phyloP scores from a whole-genome alignment of 2,329 filamentous ascomycete species.

The Colletotrichum sp. region DNA sequence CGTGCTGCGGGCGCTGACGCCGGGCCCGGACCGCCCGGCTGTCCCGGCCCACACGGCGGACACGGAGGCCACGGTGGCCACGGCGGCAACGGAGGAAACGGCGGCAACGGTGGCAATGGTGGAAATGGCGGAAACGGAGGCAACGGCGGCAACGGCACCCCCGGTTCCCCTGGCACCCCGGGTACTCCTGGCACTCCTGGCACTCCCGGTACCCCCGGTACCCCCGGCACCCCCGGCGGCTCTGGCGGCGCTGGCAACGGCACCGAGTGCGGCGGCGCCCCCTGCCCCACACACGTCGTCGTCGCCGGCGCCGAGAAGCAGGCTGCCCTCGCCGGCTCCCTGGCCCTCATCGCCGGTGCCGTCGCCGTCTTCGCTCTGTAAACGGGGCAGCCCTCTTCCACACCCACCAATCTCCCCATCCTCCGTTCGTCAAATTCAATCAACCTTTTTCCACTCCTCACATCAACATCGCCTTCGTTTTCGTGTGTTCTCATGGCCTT shows the following conservation, averaged over 20 bases:
- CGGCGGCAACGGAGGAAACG: not conserved
- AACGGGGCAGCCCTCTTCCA: not conserved
- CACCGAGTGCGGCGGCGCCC: not conserved
- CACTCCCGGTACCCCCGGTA: not conserved
- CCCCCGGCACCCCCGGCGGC: not conserved
- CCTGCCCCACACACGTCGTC: not conserved
- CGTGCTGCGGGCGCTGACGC: too few species aligned
- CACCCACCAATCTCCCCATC: not conserved
- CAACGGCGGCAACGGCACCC: not conserved
- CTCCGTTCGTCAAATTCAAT: not conserved
- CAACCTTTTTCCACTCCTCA: not conserved
- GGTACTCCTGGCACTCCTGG: not conserved
- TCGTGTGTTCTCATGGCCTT: not conserved
- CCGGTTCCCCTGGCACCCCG: not conserved
- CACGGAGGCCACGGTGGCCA: not conserved
- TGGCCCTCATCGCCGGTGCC: slow-evolving; percentile 5
- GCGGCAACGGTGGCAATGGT: not conserved
- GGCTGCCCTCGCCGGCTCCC: not conserved
- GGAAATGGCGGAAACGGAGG: not conserved
- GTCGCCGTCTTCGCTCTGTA: slow-evolving; percentile 9
- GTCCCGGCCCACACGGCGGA: too few species aligned
- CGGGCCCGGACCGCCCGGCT: too few species aligned
- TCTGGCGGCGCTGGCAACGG: not conserved
- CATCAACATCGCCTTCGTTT: not conserved
- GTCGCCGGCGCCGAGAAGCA: slow-evolving; percentile 7